Base-by-base conservation (phyloP, 2,329 filamentous ascomycete genomes). In the Emmonsiellopsis sp. region DNA sequence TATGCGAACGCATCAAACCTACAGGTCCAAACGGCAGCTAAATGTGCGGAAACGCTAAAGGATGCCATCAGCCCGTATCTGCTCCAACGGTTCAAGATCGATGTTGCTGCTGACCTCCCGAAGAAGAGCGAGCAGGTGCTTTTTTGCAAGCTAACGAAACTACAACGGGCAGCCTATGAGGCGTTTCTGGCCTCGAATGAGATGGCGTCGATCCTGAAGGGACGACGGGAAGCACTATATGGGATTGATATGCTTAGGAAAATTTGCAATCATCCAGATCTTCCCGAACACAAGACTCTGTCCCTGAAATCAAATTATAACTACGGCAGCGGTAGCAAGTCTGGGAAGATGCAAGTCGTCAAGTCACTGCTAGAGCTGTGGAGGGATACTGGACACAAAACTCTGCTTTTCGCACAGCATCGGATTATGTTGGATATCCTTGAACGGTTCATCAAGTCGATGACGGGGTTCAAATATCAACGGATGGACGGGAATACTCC, bases 101-200 rank as follows among this genome's bases (percentile, higher is more conserved):
- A 98, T 67, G 93, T 98, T 11, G 92, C 93, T 4, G 83, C 91
- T 7, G 92, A 97, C 67, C 75, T 98, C 10, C 93, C 93, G 0
- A 89, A 95, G 69, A 98, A 98, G 77, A 95, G 85, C 50, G 93
- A 98, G 67, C 89, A 95, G 61, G 93, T 98, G 0, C 76, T 98
- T 2, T 97, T 98, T 68, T 97, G 93, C 73, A 95, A 94, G 66
- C 75, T 98, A 57, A 95, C 91, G 0, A 79, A 80, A 51, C 73
- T 84, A 11, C 93, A 98, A 66, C 80, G 87, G 49, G 79, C 85
- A 34, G 85, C 85, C 0, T 98, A 98, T 61, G 81, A 90, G 65
- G 76, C 79, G 5, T 97, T 95, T 61, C 75, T 97, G 2, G 77
- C 77, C 15, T 96, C 91, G 0, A 83, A 87, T 41, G 90, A 95